Conservation (phyloP, 805 yeast genomes). For the Saccharomycopsis selenospora region DNA sequence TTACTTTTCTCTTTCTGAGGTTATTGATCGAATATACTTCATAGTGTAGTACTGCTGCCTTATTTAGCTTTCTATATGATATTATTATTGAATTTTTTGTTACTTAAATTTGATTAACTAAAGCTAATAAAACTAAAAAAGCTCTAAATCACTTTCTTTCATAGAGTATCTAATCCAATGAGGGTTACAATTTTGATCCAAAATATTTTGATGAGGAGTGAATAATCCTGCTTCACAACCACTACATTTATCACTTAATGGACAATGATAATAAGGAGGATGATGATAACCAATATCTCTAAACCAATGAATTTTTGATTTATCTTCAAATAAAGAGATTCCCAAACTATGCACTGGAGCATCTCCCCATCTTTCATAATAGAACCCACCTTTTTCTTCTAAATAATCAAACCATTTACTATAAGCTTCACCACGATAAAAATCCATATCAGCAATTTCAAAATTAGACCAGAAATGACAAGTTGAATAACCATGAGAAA, state of each 20-base stretch:
- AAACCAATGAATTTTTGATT: slow-evolving; percentile 72
- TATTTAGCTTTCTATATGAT: no score
- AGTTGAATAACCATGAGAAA: slow-evolving; percentile 41
- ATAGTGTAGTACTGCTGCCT: no score
- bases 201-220: slow-evolving; percentile 41
- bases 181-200: slow-evolving; percentile 66
- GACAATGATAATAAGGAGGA: slow-evolving; percentile 72
- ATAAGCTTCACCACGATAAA: slow-evolving; percentile 64
- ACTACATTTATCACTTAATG: slow-evolving; percentile 45
- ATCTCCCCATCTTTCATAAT: slow-evolving; percentile 91
- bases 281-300: slow-evolving; percentile 77
- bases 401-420: slow-evolving; percentile 53
- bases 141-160: slow-evolving; percentile 25
- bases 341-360: slow-evolving; percentile 86
- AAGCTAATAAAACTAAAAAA: slow-evolving; percentile 8
- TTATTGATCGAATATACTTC: no score
- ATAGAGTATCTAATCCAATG: slow-evolving; percentile 54
- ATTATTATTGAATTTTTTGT: no score
- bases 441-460: slow-evolving; percentile 80
- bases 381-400: slow-evolving; percentile 74
- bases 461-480: slow-evolving; percentile 92
- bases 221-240: slow-evolving; percentile 52
- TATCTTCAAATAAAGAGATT: slow-evolving; percentile 62
- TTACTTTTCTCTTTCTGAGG: no score
- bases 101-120: no score